phyloP scores from a whole-genome alignment of 2,329 filamentous ascomycete species.

The Claviceps sp. region DNA sequence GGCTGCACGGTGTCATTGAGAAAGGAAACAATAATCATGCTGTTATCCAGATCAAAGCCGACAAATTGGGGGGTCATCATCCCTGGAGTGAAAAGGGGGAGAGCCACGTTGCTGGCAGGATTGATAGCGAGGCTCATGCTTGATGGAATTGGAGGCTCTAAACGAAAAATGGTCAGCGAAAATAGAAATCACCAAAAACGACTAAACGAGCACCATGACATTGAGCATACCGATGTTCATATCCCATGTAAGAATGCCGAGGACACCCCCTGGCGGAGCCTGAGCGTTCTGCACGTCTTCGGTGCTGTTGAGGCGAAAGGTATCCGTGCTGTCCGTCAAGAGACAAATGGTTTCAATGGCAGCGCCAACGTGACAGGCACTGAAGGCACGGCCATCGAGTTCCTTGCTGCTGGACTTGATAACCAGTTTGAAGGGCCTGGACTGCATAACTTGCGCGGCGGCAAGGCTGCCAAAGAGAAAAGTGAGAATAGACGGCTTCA shows the following conservation, averaged over 20 bases:
- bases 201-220: neutral
- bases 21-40: slow-evolving; percentile 8
- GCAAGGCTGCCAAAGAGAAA: neutral
- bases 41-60: slow-evolving; percentile 10
- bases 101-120: slow-evolving; percentile 10
- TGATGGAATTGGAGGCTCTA: neutral
- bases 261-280: neutral
- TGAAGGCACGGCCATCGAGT: neutral
- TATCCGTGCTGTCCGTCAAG: neutral
- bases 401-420: neutral
- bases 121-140: slow-evolving; percentile 8
- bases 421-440: neutral
- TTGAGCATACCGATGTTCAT: neutral
- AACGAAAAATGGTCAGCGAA: neutral
- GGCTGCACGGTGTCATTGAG: slow-evolving; percentile 9
- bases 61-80: slow-evolving; percentile 11
- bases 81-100: slow-evolving; percentile 8
- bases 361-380: neutral
- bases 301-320: neutral
- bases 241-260: neutral
- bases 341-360: neutral
- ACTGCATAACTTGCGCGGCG: neutral
- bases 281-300: neutral
- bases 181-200: too few species aligned
- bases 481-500: neutral